Evolutionary conservation across 1,284 basidiomycete species (phyloP).

Genomic region (Meripilus lineatus): DNA sequence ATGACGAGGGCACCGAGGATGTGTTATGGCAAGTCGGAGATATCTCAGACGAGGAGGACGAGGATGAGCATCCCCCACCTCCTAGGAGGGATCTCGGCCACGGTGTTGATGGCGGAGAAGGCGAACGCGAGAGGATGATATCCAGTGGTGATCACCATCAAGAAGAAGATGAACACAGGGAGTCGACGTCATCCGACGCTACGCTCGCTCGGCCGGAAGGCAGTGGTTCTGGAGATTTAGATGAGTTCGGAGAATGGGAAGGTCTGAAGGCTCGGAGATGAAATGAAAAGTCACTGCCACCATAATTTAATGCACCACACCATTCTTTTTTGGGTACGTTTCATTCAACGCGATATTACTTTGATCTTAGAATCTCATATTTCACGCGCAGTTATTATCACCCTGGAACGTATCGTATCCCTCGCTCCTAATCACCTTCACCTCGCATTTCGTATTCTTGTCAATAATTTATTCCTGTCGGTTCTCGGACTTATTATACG

Average conservation of each 20-base stretch:
- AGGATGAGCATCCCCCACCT: constrained; percentile 9
- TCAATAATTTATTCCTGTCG: too few relatives aligned
- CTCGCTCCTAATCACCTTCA: too few relatives aligned
- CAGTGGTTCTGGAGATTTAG: constrained; percentile 20
- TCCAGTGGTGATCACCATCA: constrained; percentile 20
- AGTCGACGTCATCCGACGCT: constrained; percentile 34
- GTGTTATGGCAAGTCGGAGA: constrained; percentile 66
- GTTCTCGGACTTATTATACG: too few relatives aligned
- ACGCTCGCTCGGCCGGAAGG: constrained; percentile 29
- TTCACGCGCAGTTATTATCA: too few relatives aligned
- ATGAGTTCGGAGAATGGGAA: constrained; percentile 25
- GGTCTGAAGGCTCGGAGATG: neutral
- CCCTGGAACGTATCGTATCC: too few relatives aligned
- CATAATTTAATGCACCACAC: too few relatives aligned
- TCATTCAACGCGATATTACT: too few relatives aligned
- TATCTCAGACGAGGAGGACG: constrained; percentile 56
- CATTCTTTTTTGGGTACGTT: too few relatives aligned
- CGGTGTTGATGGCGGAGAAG: constrained; percentile 13
- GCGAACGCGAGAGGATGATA: constrained; percentile 24
- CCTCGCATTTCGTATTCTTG: too few relatives aligned
- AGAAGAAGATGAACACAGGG: constrained; percentile 21
- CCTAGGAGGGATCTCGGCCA: constrained; percentile 5
- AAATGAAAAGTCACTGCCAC: too few relatives aligned
- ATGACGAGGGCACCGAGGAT: constrained; percentile 35
- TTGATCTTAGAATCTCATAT: too few relatives aligned